These are phyloP conservation scores for Bathelium albidoporum DNA, from an alignment of 495 filamentous ascomycete species.

Conservation along the genomic window DNA sequence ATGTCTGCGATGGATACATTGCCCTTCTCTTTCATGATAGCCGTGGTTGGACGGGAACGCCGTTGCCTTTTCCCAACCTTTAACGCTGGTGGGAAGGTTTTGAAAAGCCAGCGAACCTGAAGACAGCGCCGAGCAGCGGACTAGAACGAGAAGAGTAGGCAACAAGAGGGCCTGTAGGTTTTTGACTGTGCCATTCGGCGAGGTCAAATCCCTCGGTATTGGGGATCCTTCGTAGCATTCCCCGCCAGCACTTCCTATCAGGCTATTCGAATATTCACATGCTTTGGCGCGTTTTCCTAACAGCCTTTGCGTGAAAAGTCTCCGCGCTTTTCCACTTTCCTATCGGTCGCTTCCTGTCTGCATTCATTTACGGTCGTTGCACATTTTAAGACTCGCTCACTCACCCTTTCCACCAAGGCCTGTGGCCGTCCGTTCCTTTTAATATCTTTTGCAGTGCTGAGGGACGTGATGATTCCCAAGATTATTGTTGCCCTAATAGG, in stretches of 20 bases:
- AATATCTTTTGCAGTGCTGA: neutral
- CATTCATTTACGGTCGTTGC: neutral
- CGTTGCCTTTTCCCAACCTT: neutral
- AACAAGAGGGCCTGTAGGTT: neutral
- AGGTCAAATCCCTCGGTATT: neutral
- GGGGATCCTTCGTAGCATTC: neutral
- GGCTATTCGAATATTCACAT: neutral
- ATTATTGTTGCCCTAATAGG: neutral
- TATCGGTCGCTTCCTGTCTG: neutral
- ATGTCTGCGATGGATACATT: too few relatives aligned
- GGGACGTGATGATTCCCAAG: neutral
- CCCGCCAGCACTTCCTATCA: neutral
- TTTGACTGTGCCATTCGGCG: neutral
- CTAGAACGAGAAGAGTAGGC: neutral
- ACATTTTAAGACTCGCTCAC: neutral
- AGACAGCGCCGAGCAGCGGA: neutral
- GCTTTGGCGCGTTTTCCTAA: neutral
- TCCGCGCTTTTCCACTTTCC: neutral
- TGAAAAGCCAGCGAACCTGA: neutral
- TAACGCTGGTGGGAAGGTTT: neutral
- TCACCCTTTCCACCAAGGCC: neutral
- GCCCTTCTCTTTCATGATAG: too few relatives aligned
- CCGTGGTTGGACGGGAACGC: too few relatives aligned
- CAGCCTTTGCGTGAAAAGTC: neutral
- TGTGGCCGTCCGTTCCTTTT: conserved; percentile 3